Evolutionary conservation across 352 stramenopile species (phyloP), one percentile per base, ranked within the genome.

Genomic region (Plasmopara viticola): DNA sequence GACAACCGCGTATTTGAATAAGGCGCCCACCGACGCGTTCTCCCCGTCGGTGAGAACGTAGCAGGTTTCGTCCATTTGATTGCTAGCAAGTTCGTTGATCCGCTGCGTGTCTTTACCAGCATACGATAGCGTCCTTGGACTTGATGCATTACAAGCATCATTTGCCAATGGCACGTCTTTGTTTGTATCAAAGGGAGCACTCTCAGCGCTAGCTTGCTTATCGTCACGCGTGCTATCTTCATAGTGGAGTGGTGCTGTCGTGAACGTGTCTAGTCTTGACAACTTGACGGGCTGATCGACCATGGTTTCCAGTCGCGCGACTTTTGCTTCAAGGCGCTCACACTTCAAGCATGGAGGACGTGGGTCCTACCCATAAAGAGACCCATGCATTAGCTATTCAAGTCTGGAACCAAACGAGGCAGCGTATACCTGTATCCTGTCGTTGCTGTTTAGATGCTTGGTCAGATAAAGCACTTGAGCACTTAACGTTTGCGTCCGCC

Each of bases 1-100:
- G 18, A 88, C 77, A 40, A 88, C 65, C 4, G 77, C 70, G 39
- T 86, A 88, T 52, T 86, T 88, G 65, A 88, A 86, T 17, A 88
- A 53, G 12, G 76, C 68, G 2, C 69, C 72, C 0, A 87, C 46
- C 4, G 70, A 83, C 4, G 62, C 58, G 15, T 87, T 70, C 25
- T 85, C 58, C 28, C 67, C 64, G 7, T 72, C 71, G 0, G 60
- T 41, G 39, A 70, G 66, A 15, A 59, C 28, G 15, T 70, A 44
- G 17, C 60, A 56, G 6, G 56, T 49, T 5, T 76, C 56, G 5
- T 67, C 60, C 9, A 56, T 53, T 30, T 75, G 66, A 18, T 75
- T 75, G 56, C 53, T 72, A 13, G 47, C 44, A 2, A 45, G 25
- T 20, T 64, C 60, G 13, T 62, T 44, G 14, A 53, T 49, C 38